Base-by-base conservation (phyloP, 2,329 filamentous ascomycete species). In the Alternaria infectoria region DNA sequence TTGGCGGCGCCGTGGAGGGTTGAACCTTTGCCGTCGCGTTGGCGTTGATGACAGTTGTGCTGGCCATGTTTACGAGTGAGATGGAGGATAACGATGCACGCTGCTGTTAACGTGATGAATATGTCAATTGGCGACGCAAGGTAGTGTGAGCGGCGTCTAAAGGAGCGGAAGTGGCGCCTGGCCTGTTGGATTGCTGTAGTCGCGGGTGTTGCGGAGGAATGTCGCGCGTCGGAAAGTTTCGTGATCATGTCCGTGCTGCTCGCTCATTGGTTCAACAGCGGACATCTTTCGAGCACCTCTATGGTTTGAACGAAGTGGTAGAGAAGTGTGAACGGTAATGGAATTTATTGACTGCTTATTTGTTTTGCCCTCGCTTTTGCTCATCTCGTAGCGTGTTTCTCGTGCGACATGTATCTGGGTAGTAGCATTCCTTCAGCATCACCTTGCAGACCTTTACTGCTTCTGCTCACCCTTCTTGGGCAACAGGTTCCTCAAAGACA, bases 401-500 rank as follows among this genome's bases (percentile, higher is more conserved):
- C 15, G 8, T 25, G 13, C 4, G 19, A 25, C 30, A 1, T 23
- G 30, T 17, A 25, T 40, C 13, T 51, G 1, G 11, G 49, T n/a
- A 1, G 19, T 6, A 40, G 15, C 19, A 13, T 13, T 40, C 28
- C 19, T 52, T 15, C 13, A 3, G 17, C 49, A 23, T 6, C 28
- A 23, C 9, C 49, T 21, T 36, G 13, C 49, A 26, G 28, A 21
- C 49, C 8, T n/a, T n/a, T 49, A 50, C 36, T 64, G 54, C 62
- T 57, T 61, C 54, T 64, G 55, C 28, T 64, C 61, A 15, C 51
- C 58, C 28, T 76, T 76, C 65, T 77, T 78, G 3, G 75, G 73
- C 12, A 96, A 86, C 75, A 98, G 80, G 54, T 96, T 95, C 62
- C 96, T 88, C 76, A 99, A 83, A 23, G 92, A 95, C 60, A 99